Base-by-base conservation (phyloP, 768 basidiomycete genomes). In the Rubroboletus satanas region DNA sequence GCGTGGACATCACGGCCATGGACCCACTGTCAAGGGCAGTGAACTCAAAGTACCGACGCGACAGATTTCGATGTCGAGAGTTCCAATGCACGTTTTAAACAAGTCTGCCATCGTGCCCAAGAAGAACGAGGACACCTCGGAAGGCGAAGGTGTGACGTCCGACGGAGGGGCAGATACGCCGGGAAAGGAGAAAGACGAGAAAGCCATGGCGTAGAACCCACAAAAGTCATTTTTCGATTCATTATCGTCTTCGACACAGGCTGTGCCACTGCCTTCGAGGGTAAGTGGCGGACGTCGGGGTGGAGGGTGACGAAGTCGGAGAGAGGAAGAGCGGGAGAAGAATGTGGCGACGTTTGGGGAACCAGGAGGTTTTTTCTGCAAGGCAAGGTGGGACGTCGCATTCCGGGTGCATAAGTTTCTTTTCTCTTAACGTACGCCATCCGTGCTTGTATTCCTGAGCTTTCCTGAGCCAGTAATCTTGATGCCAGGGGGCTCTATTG, bases 321-420 rank as follows among this genome's bases (percentile, higher is more conserved):
- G 90, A 42, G 90, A 93, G 61, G 91, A 92, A 62, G 90, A 93
- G 66, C 72, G 90, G 56, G 88, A 90, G 70, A 83, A 81, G 70
- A 93, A 93, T 62, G 83, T 93, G 9, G 87, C 87, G 31, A 93
- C 90, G 8, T 93, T 93, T 76, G 91, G 90, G 3, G 90, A 93
- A 66, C 83, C 90, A 8, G 89, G 89, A 11, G 87, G 87, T 45
- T 33, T 52, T 7, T 42, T 42, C 10, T 41, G 35, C 26, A 23
- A 49, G 28, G 21, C 44, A n/a, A 46, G 33, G 42, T 32, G 18
- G 56, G 47, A 3, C 8, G n/a, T 47, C 18, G n/a, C 29, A 36
- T 15, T 14, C 5, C 10, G n/a, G 8, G 35, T 36, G 35, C 11
- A 46, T 7, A 4, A 6, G 35, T 35, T 35, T 38, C 4, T n/a